Evolutionary conservation across 1,284 basidiomycete species (phyloP).

Genomic region (Cutaneotrichosporon cavernicola): DNA sequence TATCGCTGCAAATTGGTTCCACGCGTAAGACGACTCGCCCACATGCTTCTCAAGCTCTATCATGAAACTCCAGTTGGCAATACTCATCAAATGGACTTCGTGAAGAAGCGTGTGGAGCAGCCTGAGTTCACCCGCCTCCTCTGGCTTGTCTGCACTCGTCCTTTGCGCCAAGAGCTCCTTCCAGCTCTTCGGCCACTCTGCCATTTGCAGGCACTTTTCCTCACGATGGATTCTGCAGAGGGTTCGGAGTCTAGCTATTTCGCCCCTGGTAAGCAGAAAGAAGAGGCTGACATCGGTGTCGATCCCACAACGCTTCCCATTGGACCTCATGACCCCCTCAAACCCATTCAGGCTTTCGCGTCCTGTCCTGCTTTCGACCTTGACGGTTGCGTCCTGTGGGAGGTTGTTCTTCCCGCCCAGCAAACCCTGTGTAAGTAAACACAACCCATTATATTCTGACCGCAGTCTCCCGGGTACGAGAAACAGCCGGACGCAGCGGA

Average conservation of each 20-base stretch:
- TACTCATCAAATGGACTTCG: no score
- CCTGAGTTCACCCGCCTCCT: neutral
- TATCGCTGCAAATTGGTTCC: neutral
- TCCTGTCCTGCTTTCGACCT: slow-evolving; percentile 9
- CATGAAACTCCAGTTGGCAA: neutral
- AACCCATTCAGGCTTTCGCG: neutral
- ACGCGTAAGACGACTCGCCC: neutral
- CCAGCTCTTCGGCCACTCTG: slow-evolving; percentile 2
- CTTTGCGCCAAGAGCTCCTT: neutral
- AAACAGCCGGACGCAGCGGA: neutral
- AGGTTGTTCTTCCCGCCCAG: slow-evolving; percentile 1
- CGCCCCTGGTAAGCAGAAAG: neutral
- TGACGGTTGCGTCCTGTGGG: slow-evolving; percentile 11
- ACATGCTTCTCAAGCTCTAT: neutral
- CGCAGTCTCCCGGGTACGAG: neutral
- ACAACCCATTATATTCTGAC: neutral
- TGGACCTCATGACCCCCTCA: neutral
- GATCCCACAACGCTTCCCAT: neutral
- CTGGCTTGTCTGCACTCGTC: neutral
- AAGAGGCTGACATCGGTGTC: neutral
- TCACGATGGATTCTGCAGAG: neutral
- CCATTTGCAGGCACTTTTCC: slow-evolving; percentile 2
- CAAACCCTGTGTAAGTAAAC: neutral
- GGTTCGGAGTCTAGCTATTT: no score
- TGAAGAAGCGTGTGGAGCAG: neutral